Base-by-base conservation (phyloP, 2,329 filamentous ascomycete species). In the Blumeria graminis region DNA sequence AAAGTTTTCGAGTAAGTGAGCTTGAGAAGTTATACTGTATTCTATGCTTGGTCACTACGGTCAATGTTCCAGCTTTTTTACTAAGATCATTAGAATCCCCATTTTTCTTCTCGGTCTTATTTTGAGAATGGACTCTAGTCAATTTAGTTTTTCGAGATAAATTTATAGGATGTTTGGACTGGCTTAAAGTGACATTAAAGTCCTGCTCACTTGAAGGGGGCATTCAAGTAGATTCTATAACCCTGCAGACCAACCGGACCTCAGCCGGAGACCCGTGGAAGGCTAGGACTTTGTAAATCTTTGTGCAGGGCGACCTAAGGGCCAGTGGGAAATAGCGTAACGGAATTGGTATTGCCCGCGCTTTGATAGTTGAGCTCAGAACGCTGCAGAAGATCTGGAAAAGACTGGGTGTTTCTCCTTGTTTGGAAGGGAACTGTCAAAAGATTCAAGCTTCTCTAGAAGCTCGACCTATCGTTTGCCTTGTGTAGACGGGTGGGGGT, bases 131-230 rank as follows among this genome's bases (percentile, higher is more conserved):
- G 38, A 61, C 58, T 59, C 62, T 63, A 59, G 61, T 16, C 57
- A 36, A 43, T 46, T 57, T 57, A 28, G 61, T 53, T 58, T 63
- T 65, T 57, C 60, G 62, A 58, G 56, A 59, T 56, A 57, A 55
- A 57, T 63, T 65, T 56, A 45, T 58, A 33, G 62, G 56, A 33
- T 60, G 60, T 34, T 60, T 58, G 46, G 54, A 60, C 55, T 58
- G 57, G 56, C 53, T 59, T 36, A 62, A 58, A 32, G 55, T 60
- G 46, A 61, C 61, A 52, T 55, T 63, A 38, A 28, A 62, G 57
- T 68, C 63, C 62, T 65, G 61, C 53, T 67, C 66, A 57, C 61
- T 61, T 63, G 66, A 66, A 60, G 64, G 62, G 63, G 65, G 64
- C 67, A 68, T 68, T 66, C 63, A 68, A 66, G 63, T 61, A 13